A percentile compares a stretch with the other conserved stretches of the same genome.
These are phyloP conservation scores for Talaromyces sp. DNA, from an alignment of 2,329 filamentous ascomycete species.

Conservation along the genomic window DNA sequence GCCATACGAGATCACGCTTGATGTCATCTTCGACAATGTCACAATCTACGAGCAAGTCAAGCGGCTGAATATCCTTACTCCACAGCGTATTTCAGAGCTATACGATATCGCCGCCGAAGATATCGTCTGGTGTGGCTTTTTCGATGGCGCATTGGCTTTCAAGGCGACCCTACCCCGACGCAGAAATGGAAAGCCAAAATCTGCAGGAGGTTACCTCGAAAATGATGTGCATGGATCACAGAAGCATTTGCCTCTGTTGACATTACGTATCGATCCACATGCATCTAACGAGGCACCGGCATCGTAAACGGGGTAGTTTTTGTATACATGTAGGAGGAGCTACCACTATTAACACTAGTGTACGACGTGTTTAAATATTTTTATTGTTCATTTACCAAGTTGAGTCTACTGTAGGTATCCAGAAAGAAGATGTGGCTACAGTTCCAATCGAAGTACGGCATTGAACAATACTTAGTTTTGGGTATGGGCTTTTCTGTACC, in stretches of 20 bases:
- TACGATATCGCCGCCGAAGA: neutral
- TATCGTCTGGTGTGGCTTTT: neutral
- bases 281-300: neutral
- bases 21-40: neutral
- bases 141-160: conserved; percentile 1
- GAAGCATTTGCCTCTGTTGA: conserved; percentile 1
- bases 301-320: too few relatives aligned
- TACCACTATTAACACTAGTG: too few relatives aligned
- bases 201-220: neutral
- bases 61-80: neutral
- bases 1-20: conserved; percentile 1
- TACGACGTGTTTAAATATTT: too few relatives aligned
- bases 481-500: too few relatives aligned
- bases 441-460: too few relatives aligned
- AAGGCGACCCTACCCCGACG: neutral
- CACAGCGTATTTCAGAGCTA: neutral
- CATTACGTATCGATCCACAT: neutral
- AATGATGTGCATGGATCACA: conserved; percentile 2
- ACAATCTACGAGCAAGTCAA: neutral
- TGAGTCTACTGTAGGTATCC: too few relatives aligned
- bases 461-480: too few relatives aligned
- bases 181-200: neutral
- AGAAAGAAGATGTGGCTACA: too few relatives aligned
- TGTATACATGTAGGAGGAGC: too few relatives aligned
- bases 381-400: too few relatives aligned